Conservation (phyloP, 1,284 basidiomycete genomes). For the Chiua sp. region DNA sequence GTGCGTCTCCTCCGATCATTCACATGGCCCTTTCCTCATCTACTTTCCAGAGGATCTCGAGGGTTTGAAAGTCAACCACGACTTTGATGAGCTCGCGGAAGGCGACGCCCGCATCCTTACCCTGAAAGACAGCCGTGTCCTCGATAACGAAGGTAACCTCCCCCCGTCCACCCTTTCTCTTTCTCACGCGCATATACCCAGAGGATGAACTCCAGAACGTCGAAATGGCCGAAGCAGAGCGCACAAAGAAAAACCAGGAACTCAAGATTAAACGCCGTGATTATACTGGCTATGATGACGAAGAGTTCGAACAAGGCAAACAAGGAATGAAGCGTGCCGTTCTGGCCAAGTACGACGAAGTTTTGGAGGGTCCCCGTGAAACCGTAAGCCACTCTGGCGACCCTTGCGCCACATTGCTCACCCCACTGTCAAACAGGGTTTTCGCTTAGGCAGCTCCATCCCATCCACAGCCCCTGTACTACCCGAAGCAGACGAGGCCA, state of each 20-base stretch:
- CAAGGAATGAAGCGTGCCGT: conserved; percentile 84
- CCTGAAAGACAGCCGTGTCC: conserved; percentile 92
- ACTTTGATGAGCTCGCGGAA: conserved; percentile 89
- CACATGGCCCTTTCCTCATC: conserved; percentile 6
- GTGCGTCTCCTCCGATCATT: conserved; percentile 49
- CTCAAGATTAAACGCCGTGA: conserved; percentile 89
- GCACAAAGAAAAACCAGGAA: conserved; percentile 78
- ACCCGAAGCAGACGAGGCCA: conserved; percentile 60
- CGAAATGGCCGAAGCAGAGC: conserved; percentile 88
- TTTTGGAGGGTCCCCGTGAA: conserved; percentile 71
- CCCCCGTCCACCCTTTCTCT: neutral
- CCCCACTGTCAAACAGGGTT: conserved; percentile 57
- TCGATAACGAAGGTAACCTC: conserved; percentile 85
- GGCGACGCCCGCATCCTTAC: conserved; percentile 97
- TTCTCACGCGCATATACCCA: conserved; percentile 33
- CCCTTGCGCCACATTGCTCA: conserved; percentile 6
- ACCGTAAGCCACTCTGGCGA: conserved; percentile 51
- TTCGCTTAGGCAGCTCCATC: conserved; percentile 72
- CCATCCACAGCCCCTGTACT: conserved; percentile 45
- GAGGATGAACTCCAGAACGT: conserved; percentile 98
- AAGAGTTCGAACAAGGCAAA: conserved; percentile 81
- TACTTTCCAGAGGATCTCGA: conserved; percentile 74
- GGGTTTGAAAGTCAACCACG: conserved; percentile 96
- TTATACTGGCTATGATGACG: conserved; percentile 97
- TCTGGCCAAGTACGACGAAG: conserved; percentile 95